phyloP scores from a whole-genome alignment of 2,329 filamentous ascomycete genomes.

The Venturia carpophila region DNA sequence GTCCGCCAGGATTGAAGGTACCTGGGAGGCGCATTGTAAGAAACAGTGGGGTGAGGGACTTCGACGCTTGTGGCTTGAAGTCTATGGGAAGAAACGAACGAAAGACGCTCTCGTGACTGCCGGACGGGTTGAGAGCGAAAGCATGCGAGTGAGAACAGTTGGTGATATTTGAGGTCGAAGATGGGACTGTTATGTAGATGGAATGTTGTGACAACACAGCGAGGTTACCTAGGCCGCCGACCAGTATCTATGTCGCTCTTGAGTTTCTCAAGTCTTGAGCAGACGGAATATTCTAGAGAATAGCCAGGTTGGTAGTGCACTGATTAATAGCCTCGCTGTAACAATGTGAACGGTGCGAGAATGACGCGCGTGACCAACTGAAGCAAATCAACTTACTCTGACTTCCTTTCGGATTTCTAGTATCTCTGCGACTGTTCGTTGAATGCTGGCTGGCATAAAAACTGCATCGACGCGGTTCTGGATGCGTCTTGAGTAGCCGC shows the following conservation, averaged over 20 bases:
- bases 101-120: not conserved
- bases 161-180: not conserved
- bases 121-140: not conserved
- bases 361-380: not conserved
- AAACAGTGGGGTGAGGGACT: not conserved
- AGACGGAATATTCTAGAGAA: not conserved
- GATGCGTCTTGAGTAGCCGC: not conserved
- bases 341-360: not conserved
- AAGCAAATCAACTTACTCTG: not conserved
- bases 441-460: not conserved
- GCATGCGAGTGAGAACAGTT: not conserved
- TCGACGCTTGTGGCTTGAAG: not conserved
- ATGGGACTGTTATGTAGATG: not conserved
- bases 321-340: not conserved
- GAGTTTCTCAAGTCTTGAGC: not conserved
- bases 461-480: not conserved
- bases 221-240: not conserved
- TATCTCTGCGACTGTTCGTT: not conserved
- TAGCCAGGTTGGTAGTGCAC: not conserved
- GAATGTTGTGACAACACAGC: not conserved
- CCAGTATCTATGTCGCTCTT: not conserved
- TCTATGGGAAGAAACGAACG: not conserved
- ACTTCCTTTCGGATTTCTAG: not conserved
- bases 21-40: slow-evolving; percentile 16
- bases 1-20: slow-evolving; percentile 12